phyloP scores from a whole-genome alignment of 345 rosid species.

The Heritiera fomes region DNA sequence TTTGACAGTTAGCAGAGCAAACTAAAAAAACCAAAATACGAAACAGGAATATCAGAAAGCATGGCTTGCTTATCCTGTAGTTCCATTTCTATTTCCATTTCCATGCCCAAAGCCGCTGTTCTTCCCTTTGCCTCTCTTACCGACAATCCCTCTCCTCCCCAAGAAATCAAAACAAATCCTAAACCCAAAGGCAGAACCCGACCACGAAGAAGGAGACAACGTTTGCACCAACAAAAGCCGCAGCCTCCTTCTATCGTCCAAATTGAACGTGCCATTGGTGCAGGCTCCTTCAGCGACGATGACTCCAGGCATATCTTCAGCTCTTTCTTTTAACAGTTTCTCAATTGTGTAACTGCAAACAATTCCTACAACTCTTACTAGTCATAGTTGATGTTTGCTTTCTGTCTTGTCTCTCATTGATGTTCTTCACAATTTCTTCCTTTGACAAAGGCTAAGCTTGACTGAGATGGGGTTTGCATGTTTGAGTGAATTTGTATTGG shows the following conservation, averaged over 20 bases:
- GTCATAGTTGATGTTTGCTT: background rate
- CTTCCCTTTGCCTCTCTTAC: background rate
- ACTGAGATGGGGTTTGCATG: background rate
- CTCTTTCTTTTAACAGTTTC: background rate
- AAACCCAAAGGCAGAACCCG: conserved; percentile 4
- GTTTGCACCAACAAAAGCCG: conserved; percentile 18
- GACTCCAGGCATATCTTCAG: conserved; percentile 44
- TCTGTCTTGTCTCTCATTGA: too few relatives aligned
- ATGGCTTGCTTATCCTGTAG: conserved; percentile 22
- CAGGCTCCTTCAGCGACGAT: conserved; percentile 72
- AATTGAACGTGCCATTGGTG: conserved; percentile 79
- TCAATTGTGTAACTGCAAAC: background rate
- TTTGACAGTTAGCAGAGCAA: background rate
- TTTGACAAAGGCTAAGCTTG: background rate
- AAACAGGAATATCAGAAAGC: background rate
- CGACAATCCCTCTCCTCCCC: conserved; percentile 4
- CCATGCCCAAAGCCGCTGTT: background rate
- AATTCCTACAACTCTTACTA: background rate
- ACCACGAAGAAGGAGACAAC: conserved; percentile 16
- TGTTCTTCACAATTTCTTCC: background rate
- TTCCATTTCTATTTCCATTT: background rate
- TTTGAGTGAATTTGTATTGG: background rate
- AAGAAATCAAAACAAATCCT: background rate
- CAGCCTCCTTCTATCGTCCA: conserved; percentile 47
- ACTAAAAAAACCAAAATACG: background rate